Base-by-base conservation (phyloP, 495 filamentous ascomycete genomes). In the Trypethelium eluteriae region DNA sequence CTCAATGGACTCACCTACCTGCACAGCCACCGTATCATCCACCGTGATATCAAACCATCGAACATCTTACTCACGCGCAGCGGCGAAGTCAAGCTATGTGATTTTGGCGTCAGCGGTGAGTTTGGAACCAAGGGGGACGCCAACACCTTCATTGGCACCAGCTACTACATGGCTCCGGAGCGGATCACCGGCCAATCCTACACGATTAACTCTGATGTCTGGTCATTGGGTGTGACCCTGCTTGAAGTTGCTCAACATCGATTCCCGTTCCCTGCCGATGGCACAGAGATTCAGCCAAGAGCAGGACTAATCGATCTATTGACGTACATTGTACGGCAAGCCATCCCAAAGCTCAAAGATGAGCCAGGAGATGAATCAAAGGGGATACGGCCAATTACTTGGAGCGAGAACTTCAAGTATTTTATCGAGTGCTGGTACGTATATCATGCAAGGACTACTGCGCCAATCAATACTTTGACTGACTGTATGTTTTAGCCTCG, bases 91-190 rank as follows among this genome's bases (percentile, higher is more conserved):
- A 97, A 97, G 79, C 86, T 98, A 9, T 98, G 94, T 79, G 94
- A 98, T 77, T 98, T 98, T 71, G 94, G 94, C 70, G 94, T 98
- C 65, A 93, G 89, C 64, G 94, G 94, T 67, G 95, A 98, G 79
- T 96, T 96, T 76, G 94, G 94, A 68, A 98, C 94, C 64, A 97
- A 97, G 75, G 94, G 94, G 39, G 95, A 97, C 74, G 94, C 94
- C 68, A 97, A 97, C 77, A 98, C 94, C 3, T 98, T 98, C 74
- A 98, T 98, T 74, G 94, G 94, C 35, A 98, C 94, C 41, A 95
- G 91, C 25, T 98, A 98, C 77, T 98, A 98, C 80, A 98, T 98
- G 94, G 95, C 94, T 3, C 94, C 94, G 0, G 94, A 98, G 76
- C 88, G 94, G 57, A 98, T 98, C 76, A 96, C 93, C 2, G 94